Conservation (phyloP, 495 filamentous ascomycete species). For the Penicillium coprophilum region DNA sequence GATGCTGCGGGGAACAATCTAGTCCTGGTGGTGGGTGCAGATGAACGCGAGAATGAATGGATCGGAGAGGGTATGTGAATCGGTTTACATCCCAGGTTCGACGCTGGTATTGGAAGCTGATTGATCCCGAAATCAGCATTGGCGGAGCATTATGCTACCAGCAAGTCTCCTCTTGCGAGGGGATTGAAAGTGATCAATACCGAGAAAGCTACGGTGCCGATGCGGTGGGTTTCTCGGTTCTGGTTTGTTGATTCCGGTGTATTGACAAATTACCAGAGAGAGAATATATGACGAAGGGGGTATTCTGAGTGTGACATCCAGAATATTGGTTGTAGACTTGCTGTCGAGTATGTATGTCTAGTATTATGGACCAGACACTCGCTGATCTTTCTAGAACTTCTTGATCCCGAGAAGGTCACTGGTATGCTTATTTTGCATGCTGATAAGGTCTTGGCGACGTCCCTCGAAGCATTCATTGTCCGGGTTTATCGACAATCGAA, state of each 20-base stretch:
- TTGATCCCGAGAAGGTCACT: conserved; percentile 82
- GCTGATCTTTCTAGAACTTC: conserved; percentile 49
- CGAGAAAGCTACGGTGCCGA: conserved; percentile 81
- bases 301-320: conserved; percentile 93
- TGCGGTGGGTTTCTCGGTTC: conserved; percentile 45
- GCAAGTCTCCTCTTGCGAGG: conserved; percentile 69
- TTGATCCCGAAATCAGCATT: conserved; percentile 52
- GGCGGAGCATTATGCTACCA: conserved; percentile 90
- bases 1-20: conserved; percentile 94
- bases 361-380: background rate
- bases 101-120: background rate
- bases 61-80: conserved; percentile 67
- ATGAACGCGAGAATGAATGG: conserved; percentile 92
- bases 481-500: conserved; percentile 93
- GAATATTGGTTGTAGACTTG: conserved; percentile 91
- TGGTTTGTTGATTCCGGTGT: conserved; percentile 1
- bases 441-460: conserved; percentile 81
- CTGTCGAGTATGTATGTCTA: conserved; percentile 58
- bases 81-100: background rate
- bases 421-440: conserved; percentile 88
- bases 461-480: conserved; percentile 90
- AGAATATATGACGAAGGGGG: conserved; percentile 88
- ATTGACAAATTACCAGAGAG: conserved; percentile 54
- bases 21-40: conserved; percentile 84
- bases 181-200: conserved; percentile 93